phyloP scores from a whole-genome alignment of 2,329 filamentous ascomycete genomes.

The Cordyceps javanica region DNA sequence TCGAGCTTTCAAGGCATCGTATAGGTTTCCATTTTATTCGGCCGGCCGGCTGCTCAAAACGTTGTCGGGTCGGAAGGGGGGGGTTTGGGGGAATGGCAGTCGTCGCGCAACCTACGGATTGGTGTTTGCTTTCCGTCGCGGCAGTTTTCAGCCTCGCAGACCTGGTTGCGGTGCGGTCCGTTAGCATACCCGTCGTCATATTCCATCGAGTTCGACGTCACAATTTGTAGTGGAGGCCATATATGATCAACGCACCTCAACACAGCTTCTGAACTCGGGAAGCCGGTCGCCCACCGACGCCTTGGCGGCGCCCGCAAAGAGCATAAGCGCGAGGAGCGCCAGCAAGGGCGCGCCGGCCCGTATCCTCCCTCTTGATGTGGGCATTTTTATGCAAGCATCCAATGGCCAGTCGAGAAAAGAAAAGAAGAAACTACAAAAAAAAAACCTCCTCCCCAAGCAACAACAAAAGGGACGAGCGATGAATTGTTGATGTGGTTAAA shows the following conservation, averaged over 20 bases:
- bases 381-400: constrained; percentile 20
- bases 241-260: constrained; percentile 52
- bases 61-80: constrained; percentile 9
- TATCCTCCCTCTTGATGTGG: constrained; percentile 26
- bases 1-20: too few species aligned
- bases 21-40: too few species aligned
- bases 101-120: too few species aligned
- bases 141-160: constrained; percentile 79
- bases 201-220: not conserved
- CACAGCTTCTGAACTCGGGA: constrained; percentile 81
- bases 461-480: not conserved
- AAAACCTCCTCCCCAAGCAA: too few species aligned
- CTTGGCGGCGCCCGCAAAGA: constrained; percentile 39
- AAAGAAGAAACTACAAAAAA: too few species aligned
- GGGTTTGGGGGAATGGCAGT: constrained; percentile 28
- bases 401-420: not conserved
- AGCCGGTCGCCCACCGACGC: constrained; percentile 81
- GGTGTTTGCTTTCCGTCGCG: constrained; percentile 51
- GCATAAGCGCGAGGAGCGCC: constrained; percentile 28
- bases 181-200: not conserved
- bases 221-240: too few species aligned
- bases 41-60: not conserved
- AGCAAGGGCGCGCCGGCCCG: constrained; percentile 26
- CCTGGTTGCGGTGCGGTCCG: constrained; percentile 51
- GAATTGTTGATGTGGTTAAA: not conserved